These are phyloP conservation scores for Smittium mucronatum DNA, from an alignment of 371 early-diverging fungal genomes.

Conservation along the genomic window DNA sequence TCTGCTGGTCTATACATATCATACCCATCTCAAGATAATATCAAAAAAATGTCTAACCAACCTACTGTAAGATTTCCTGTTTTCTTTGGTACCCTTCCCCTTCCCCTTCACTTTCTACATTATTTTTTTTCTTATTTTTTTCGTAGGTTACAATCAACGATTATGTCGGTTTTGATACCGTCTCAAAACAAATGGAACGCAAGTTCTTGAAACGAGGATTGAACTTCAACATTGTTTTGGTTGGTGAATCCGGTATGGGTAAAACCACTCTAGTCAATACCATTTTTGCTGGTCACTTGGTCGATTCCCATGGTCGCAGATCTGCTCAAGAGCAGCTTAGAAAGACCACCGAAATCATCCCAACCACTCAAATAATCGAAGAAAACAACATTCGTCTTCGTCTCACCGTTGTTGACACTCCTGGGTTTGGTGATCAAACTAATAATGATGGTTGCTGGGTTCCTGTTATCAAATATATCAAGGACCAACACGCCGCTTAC, in stretches of 20 bases:
- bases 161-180: constrained; percentile 92
- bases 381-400: constrained; percentile 73
- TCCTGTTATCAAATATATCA: constrained; percentile 79
- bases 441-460: constrained; percentile 88
- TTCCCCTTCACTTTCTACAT: neutral
- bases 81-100: neutral
- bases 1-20: too few relatives aligned
- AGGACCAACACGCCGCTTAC: constrained; percentile 82
- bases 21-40: too few relatives aligned
- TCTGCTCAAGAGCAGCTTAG: constrained; percentile 57
- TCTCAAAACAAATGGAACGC: constrained; percentile 84
- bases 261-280: constrained; percentile 98
- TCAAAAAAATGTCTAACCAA: neutral
- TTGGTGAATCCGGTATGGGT: constrained; percentile 96
- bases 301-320: constrained; percentile 69
- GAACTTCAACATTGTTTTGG: constrained; percentile 88
- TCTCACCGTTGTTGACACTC: constrained; percentile 87
- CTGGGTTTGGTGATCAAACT: constrained; percentile 93
- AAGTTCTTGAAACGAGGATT: constrained; percentile 88
- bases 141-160: constrained; percentile 19
- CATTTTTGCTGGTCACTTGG: constrained; percentile 68
- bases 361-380: constrained; percentile 68
- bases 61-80: neutral
- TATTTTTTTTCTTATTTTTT: neutral
- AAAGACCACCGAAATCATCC: constrained; percentile 74